Conservation (phyloP, 345 rosid species). For the Eucalyptus melliodora region DNA sequence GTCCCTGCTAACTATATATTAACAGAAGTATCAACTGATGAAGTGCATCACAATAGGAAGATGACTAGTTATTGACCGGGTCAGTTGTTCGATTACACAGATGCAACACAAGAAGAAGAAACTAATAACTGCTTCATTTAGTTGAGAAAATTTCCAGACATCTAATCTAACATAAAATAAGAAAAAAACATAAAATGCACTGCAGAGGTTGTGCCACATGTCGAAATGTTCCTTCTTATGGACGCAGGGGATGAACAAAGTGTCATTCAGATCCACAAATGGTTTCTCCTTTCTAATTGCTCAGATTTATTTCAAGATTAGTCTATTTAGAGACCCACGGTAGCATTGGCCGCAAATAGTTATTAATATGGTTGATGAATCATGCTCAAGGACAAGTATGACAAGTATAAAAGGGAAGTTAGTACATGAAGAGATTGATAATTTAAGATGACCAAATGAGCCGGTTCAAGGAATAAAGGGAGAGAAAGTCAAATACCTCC, state of each 20-base stretch:
- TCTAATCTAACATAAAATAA: neutral
- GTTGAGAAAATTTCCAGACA: neutral
- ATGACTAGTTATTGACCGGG: neutral
- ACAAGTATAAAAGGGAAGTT: neutral
- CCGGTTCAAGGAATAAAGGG: neutral
- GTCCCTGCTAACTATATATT: slow-evolving; percentile 73
- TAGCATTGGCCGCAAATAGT: neutral
- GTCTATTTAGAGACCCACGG: neutral
- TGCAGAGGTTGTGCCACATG: neutral
- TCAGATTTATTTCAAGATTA: neutral
- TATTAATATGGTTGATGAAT: neutral
- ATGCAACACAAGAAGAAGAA: neutral
- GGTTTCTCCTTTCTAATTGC: neutral
- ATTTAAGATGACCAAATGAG: slow-evolving; percentile 1
- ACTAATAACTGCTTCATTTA: neutral
- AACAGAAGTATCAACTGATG: neutral
- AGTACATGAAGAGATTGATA: neutral
- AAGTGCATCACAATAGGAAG: neutral
- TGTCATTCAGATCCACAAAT: neutral
- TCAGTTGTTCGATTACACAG: neutral
- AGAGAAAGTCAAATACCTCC: slow-evolving; percentile 47
- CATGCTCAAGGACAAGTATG: neutral
- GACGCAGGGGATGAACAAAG: neutral
- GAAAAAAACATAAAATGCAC: neutral
- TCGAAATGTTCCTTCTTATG: neutral